Conservation (phyloP, 805 yeast species). For the Jamesozyma lodderae region DNA sequence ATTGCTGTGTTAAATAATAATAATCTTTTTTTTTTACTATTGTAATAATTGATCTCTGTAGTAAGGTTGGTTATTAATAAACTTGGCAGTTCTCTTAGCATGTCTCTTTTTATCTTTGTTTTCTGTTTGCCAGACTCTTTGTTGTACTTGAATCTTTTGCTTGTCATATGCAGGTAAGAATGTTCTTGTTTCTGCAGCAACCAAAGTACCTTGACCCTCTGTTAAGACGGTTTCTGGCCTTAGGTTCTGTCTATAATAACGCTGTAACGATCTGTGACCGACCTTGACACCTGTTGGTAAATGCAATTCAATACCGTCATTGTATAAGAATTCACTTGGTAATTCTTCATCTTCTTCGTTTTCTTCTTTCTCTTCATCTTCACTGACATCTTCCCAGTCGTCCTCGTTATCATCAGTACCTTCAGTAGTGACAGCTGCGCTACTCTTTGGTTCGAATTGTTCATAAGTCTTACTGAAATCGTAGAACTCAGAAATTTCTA, state of each 20-base stretch:
- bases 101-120: conserved; percentile 41
- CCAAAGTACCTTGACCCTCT: conserved; percentile 79
- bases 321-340: conserved; percentile 39
- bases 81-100: conserved; percentile 58
- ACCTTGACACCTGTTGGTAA: conserved; percentile 76
- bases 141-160: conserved; percentile 38
- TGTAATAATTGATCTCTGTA: conserved; percentile 71
- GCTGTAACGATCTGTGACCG: conserved; percentile 77
- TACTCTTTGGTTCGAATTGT: conserved; percentile 20
- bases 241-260: conserved; percentile 70
- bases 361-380: conserved; percentile 21
- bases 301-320: conserved; percentile 61
- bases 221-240: conserved; percentile 47
- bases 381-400: conserved; percentile 10
- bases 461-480: conserved; percentile 73
- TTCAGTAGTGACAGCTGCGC: too few relatives aligned
- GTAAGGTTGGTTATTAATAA: conserved; percentile 80
- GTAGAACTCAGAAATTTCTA: conserved; percentile 85
- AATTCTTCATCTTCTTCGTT: conserved; percentile 22
- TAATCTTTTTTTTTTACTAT: too few relatives aligned
- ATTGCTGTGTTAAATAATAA: too few relatives aligned
- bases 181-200: conserved; percentile 72
- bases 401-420: conserved; percentile 24
- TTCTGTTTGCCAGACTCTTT: conserved; percentile 65
- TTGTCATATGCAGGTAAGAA: conserved; percentile 34